A percentile compares a stretch with the other conserved stretches of the same genome.
These are phyloP conservation scores for Eimeria maxima DNA, from an alignment of 169 alveolate species.

Conservation along the genomic window DNA sequence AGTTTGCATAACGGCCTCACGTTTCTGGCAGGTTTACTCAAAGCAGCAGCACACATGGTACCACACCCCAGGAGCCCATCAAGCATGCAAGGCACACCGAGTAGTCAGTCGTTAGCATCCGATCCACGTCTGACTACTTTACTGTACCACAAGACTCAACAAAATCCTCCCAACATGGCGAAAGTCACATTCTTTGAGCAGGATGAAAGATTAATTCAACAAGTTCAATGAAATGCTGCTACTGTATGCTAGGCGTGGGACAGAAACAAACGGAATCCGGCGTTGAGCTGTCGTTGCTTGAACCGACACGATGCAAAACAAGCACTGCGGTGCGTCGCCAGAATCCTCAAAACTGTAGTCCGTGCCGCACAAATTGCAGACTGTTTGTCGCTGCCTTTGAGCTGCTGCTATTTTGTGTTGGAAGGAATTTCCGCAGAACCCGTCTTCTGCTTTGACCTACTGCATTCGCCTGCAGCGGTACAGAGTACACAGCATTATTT, in stretches of 20 bases:
- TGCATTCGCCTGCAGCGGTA: neutral
- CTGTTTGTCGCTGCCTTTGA: neutral
- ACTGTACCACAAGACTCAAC: neutral
- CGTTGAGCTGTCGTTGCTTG: neutral
- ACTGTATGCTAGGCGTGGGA: neutral
- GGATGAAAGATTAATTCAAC: neutral
- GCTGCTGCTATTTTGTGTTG: neutral
- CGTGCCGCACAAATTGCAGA: neutral
- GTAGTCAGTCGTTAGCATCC: neutral
- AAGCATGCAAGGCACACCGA: neutral
- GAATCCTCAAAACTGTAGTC: neutral
- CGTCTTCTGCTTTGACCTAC: neutral
- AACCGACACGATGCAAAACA: neutral
- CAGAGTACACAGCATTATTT: neutral
- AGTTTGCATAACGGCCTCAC: neutral
- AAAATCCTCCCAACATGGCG: neutral
- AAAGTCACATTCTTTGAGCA: neutral
- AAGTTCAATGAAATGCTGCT: neutral
- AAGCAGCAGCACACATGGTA: neutral
- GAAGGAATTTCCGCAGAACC: neutral
- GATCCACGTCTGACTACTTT: neutral
- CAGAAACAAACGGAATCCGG: neutral
- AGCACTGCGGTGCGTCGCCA: neutral
- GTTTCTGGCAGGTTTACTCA: neutral
- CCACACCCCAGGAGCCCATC: neutral